A percentile compares a stretch with the other conserved stretches of the same genome.
Evolutionary conservation across 2,329 filamentous ascomycete genomes (phyloP).

Genomic region (Aspergillus candidus): DNA sequence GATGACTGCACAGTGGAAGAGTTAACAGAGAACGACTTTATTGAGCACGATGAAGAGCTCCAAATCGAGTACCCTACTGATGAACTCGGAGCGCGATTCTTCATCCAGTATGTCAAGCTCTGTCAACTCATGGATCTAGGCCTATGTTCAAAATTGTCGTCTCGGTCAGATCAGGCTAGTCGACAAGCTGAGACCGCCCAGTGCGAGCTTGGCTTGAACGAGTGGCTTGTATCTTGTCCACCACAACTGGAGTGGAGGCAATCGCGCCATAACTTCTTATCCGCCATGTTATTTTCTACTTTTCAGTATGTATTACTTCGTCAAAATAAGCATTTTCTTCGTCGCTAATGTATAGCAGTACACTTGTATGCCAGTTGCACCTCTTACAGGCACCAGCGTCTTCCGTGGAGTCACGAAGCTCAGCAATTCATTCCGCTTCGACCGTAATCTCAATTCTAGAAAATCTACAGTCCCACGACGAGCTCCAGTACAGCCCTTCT

Average conservation of each 20-base stretch:
- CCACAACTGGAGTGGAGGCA: constrained; percentile 7
- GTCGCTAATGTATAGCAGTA: constrained; percentile 2
- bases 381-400: constrained; percentile 4
- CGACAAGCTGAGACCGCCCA: constrained; percentile 5
- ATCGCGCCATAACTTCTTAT: constrained; percentile 5
- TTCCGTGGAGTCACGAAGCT: constrained; percentile 4
- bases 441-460: constrained; percentile 10
- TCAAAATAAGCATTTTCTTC: no score
- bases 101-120: constrained; percentile 11
- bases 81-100: constrained; percentile 2
- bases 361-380: constrained; percentile 11
- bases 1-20: constrained; percentile 7
- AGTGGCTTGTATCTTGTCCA: constrained; percentile 11
- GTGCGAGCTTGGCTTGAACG: constrained; percentile 11
- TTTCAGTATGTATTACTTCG: constrained; percentile 6
- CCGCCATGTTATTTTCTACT: constrained; percentile 6
- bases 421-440: constrained; percentile 10
- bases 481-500: constrained; percentile 9
- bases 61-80: neutral
- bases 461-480: constrained; percentile 5
- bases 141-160: constrained; percentile 7
- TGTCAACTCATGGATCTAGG: constrained; percentile 14
- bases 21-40: constrained; percentile 7
- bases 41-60: constrained; percentile 4
- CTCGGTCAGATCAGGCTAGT: constrained; percentile 4